phyloP scores from a whole-genome alignment of 352 stramenopile species.

The Pythium sp. region DNA sequence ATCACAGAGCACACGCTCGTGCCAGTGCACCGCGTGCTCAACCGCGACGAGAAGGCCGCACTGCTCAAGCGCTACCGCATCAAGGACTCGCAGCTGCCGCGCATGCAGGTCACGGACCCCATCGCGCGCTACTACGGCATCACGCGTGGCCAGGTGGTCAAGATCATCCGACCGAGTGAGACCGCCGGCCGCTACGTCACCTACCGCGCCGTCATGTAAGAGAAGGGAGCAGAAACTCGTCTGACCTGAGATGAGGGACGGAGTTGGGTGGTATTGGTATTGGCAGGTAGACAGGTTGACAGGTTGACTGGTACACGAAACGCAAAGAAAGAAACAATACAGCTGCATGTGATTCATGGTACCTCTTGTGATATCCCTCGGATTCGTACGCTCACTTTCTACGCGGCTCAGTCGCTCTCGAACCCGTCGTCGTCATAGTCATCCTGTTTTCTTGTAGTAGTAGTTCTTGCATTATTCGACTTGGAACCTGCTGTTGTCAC shows the following conservation, averaged over 20 bases:
- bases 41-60: slow-evolving; percentile 95
- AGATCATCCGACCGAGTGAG: slow-evolving; percentile 99
- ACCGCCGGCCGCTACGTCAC: slow-evolving; percentile 99
- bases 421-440: slow-evolving; percentile 61
- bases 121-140: slow-evolving; percentile 98
- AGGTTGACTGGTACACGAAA: not conserved
- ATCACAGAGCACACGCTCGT: slow-evolving; percentile 99
- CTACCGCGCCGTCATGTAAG: slow-evolving; percentile 98
- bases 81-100: slow-evolving; percentile 98
- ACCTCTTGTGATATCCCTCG: not conserved
- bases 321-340: slow-evolving; percentile 4
- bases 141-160: slow-evolving; percentile 97
- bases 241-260: not conserved
- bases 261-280: not conserved
- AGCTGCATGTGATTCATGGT: slow-evolving; percentile 9
- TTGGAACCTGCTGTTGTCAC: slow-evolving; percentile 7
- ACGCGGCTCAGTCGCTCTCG: slow-evolving; percentile 43
- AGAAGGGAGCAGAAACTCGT: not conserved
- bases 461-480: not conserved
- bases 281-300: not conserved
- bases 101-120: slow-evolving; percentile 99
- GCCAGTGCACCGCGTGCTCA: slow-evolving; percentile 97
- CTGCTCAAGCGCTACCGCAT: slow-evolving; percentile 99
- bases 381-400: too few species aligned
- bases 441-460: slow-evolving; percentile 8